phyloP scores from a whole-genome alignment of 2,329 filamentous ascomycete species.

The Exophiala mesophila region DNA sequence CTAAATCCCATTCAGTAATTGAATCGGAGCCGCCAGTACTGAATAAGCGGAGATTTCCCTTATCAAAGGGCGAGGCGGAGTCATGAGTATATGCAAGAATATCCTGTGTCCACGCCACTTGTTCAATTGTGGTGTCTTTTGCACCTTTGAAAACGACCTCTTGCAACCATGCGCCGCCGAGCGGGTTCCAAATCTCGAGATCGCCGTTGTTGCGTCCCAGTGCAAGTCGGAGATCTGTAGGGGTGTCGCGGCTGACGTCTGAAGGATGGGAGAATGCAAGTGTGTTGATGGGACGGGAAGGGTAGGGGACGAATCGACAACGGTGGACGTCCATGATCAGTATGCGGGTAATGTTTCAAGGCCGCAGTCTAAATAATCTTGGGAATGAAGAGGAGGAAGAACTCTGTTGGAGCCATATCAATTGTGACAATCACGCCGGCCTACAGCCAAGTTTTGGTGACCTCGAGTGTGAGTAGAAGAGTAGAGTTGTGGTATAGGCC shows the following conservation, averaged over 20 bases:
- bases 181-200: slow-evolving; percentile 96
- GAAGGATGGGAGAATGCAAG: slow-evolving; percentile 83
- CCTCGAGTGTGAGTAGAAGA: no score
- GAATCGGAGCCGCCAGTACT: slow-evolving; percentile 92
- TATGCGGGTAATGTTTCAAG: background rate
- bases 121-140: slow-evolving; percentile 81
- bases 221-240: slow-evolving; percentile 65
- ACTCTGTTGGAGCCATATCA: no score
- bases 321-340: slow-evolving; percentile 79
- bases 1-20: slow-evolving; percentile 92
- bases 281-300: slow-evolving; percentile 86
- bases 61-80: slow-evolving; percentile 43
- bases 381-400: no score
- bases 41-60: slow-evolving; percentile 79
- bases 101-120: slow-evolving; percentile 85
- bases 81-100: slow-evolving; percentile 45
- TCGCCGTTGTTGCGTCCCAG: slow-evolving; percentile 91
- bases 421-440: no score
- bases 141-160: slow-evolving; percentile 81
- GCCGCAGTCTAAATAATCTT: background rate
- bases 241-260: slow-evolving; percentile 48
- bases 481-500: no score
- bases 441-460: no score
- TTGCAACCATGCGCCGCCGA: slow-evolving; percentile 76
- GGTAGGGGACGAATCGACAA: slow-evolving; percentile 90